Base-by-base conservation (phyloP, 768 basidiomycete genomes). In the Boletus fagicola region DNA sequence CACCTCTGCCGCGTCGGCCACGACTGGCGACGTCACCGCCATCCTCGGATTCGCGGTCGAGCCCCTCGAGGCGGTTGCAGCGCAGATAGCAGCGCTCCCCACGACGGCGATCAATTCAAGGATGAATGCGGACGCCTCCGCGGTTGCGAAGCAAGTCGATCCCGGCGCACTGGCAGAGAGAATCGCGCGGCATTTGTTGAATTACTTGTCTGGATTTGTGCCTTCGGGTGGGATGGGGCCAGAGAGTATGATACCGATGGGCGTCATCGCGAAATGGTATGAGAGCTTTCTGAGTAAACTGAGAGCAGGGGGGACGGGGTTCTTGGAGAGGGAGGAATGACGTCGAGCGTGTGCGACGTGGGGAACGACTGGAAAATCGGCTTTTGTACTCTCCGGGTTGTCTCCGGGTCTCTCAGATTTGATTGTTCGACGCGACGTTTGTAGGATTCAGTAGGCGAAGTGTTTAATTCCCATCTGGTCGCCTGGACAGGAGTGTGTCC, bases 11-110 rank as follows among this genome's bases (percentile, higher is more conserved):
- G n/a, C n/a, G n/a, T n/a, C n/a, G n/a, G n/a, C n/a, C n/a, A n/a
- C n/a, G n/a, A n/a, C n/a, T n/a, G n/a, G n/a, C n/a, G n/a, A n/a
- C n/a, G n/a, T n/a, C n/a, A n/a, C n/a, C n/a, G n/a, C n/a, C n/a
- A n/a, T n/a, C n/a, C n/a, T n/a, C 8, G 93, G 93, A 1, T 75
- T 95, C 55, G 79, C 91, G 13, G 81, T 94, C 69, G 92, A 94
- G 72, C 89, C 91, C 8, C 75, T 94, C 9, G 62, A 76, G 0
- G 71, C 79, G 24, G 86, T 94, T 52, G 76, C 81, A 40, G 67
- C 77, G 0, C 85, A 94, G 62, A 71, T 90, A 33, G 75, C 78
- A 16, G 60, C 71, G 6, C 74, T 85, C 20, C 80, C 81, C 2
- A 33, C 58, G 38, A 38, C 60, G 12, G 49, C 66, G 55, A 67